Percentiles rank a stretch among this genome's conserved stretches.
Conservation (phyloP, 805 yeast genomes). For the Naumovozyma baii region DNA sequence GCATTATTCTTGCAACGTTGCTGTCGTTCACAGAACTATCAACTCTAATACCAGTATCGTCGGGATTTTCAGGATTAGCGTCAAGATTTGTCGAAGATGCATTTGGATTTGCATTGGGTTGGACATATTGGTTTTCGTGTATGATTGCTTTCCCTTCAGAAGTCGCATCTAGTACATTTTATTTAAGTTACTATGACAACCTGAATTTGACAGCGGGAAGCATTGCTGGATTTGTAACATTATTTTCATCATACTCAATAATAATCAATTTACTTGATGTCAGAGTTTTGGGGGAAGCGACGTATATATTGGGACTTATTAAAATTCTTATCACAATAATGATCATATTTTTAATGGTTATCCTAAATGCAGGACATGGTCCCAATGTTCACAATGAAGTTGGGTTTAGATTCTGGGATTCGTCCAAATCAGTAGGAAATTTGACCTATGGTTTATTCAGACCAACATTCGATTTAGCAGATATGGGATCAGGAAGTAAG, state of each 20-base stretch:
- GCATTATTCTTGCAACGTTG: constrained; percentile 54
- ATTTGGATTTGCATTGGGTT: constrained; percentile 61
- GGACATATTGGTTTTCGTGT: constrained; percentile 49
- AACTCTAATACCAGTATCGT: constrained; percentile 50
- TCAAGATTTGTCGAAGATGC: constrained; percentile 57
- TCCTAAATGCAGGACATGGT: constrained; percentile 44
- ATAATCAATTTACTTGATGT: constrained; percentile 57
- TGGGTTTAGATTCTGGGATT: constrained; percentile 69
- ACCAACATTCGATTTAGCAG: constrained; percentile 60
- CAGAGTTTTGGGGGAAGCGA: constrained; percentile 64
- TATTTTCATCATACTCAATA: constrained; percentile 41
- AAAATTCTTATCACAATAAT: constrained; percentile 46
- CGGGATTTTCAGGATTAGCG: constrained; percentile 55
- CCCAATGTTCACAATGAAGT: constrained; percentile 26
- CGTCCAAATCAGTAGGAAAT: constrained; percentile 32
- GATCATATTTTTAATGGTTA: constrained; percentile 54
- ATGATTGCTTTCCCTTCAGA: constrained; percentile 54
- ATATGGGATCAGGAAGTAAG: constrained; percentile 43
- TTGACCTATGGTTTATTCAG: constrained; percentile 63
- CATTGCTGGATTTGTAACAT: constrained; percentile 58
- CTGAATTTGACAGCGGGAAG: constrained; percentile 41
- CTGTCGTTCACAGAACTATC: constrained; percentile 57
- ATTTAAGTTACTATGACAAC: constrained; percentile 53
- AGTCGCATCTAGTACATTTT: constrained; percentile 52
- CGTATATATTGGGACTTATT: constrained; percentile 49